phyloP scores from a whole-genome alignment of 1,139 yeast genomes.

The Hemisphaericaspora lyxosophila region DNA sequence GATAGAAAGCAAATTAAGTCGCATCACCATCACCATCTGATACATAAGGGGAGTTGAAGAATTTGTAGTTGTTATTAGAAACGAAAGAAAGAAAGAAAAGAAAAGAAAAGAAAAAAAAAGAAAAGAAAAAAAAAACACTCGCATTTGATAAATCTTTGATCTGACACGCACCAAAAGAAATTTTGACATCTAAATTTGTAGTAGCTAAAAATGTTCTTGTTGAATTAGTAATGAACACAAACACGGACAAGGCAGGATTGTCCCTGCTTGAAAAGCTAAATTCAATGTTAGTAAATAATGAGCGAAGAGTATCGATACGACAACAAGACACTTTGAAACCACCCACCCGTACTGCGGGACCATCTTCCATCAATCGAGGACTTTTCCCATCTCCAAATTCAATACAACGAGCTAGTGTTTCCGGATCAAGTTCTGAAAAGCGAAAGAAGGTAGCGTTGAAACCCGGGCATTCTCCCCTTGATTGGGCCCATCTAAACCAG shows the following conservation, averaged over 20 bases:
- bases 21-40: conserved; percentile 4
- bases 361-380: conserved; percentile 9
- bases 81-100: not conserved
- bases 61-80: not conserved
- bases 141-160: not conserved
- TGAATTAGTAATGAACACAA: not conserved
- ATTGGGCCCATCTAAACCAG: conserved; percentile 69
- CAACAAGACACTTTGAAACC: conserved; percentile 4
- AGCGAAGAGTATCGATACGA: not conserved
- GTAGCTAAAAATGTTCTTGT: too few relatives aligned
- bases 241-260: not conserved
- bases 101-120: not conserved
- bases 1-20: conserved; percentile 27
- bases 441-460: conserved; percentile 59
- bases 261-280: not conserved
- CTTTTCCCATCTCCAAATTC: conserved; percentile 43
- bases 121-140: too few relatives aligned
- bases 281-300: not conserved
- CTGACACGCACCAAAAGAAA: conserved; percentile 1
- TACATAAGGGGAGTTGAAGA: not conserved
- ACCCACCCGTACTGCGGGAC: conserved; percentile 4
- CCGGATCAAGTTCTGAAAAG: conserved; percentile 12
- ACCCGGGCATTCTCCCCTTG: conserved; percentile 85
- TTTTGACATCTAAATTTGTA: not conserved
- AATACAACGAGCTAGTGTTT: conserved; percentile 35